Percentiles rank a stretch among this genome's conserved stretches.
These are phyloP conservation scores for Trametes punicea DNA, from an alignment of 768 basidiomycete species.

Conservation along the genomic window DNA sequence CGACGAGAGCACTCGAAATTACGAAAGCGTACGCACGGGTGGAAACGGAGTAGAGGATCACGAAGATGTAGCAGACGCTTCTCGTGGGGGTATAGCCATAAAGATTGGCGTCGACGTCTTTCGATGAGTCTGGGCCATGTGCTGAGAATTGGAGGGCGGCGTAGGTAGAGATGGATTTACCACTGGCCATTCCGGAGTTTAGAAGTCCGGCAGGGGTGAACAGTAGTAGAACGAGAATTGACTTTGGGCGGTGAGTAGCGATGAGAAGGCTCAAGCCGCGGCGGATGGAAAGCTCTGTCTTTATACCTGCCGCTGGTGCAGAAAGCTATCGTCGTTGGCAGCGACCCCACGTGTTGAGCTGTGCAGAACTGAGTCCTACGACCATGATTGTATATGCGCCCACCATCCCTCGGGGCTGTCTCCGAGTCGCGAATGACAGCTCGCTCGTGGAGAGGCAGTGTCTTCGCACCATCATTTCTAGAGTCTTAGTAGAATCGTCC, in stretches of 20 bases:
- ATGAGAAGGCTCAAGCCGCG: not conserved
- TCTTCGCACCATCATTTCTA: too few relatives aligned
- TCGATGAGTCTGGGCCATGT: not conserved
- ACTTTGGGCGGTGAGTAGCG: too few relatives aligned
- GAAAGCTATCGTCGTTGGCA: not conserved
- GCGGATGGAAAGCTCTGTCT: not conserved
- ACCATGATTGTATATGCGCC: too few relatives aligned
- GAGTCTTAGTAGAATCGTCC: too few relatives aligned
- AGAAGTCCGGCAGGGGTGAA: not conserved
- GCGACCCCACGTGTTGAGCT: not conserved
- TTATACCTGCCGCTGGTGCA: not conserved
- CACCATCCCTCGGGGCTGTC: not conserved
- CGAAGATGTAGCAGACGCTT: slow-evolving; percentile 14
- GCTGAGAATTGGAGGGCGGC: too few relatives aligned
- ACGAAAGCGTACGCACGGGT: slow-evolving; percentile 2
- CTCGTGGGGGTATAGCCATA: slow-evolving; percentile 17
- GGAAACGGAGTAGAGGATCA: slow-evolving; percentile 7
- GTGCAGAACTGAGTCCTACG: too few relatives aligned
- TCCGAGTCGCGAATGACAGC: too few relatives aligned
- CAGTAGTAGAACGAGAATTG: not conserved
- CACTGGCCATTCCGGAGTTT: not conserved
- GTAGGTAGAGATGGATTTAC: not conserved
- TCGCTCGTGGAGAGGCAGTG: too few relatives aligned
- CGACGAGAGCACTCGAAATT: too few relatives aligned
- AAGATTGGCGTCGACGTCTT: not conserved